Conservation (phyloP, 2,329 filamentous ascomycete species). For the Didymellaceae sp. region DNA sequence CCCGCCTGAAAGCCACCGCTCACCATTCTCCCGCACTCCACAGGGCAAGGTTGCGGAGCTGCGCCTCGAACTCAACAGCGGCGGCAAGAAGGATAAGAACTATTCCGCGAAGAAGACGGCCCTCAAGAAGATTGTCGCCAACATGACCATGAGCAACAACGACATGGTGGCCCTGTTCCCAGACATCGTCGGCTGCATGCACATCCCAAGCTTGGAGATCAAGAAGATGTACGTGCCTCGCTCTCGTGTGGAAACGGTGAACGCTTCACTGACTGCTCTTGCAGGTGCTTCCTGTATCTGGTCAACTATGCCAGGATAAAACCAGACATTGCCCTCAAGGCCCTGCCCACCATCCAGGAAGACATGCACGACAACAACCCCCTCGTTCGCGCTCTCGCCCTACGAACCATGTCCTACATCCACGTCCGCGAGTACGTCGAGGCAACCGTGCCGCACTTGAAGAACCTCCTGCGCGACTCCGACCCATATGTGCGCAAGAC, state of each 20-base stretch:
- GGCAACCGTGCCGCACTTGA: slow-evolving; percentile 83
- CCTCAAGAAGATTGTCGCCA: slow-evolving; percentile 98
- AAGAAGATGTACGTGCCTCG: slow-evolving; percentile 91
- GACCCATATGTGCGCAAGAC: slow-evolving; percentile 99
- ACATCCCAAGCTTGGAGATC: slow-evolving; percentile 91
- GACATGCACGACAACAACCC: slow-evolving; percentile 95
- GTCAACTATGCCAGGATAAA: slow-evolving; percentile 97
- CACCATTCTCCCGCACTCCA: slow-evolving; percentile 55
- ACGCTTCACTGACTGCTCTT: slow-evolving; percentile 39
- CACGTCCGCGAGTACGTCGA: slow-evolving; percentile 96
- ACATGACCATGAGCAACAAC: slow-evolving; percentile 99
- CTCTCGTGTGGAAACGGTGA: neutral
- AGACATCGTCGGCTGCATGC: slow-evolving; percentile 95
- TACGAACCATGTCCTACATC: slow-evolving; percentile 96
- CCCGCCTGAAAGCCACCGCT: slow-evolving; percentile 53
- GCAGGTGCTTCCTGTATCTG: slow-evolving; percentile 94
- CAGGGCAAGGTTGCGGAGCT: slow-evolving; percentile 99
- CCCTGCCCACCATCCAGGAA: slow-evolving; percentile 84
- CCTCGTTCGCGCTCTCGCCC: slow-evolving; percentile 85
- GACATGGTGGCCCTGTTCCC: slow-evolving; percentile 98
- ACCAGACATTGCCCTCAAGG: slow-evolving; percentile 91
- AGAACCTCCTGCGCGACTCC: slow-evolving; percentile 79
- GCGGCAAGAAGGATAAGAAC: slow-evolving; percentile 98
- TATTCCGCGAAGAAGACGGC: slow-evolving; percentile 94
- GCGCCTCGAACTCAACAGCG: slow-evolving; percentile 89